Evolutionary conservation across 2,329 filamentous ascomycete genomes (phyloP).

Genomic region (Pezicula neosporulosa): DNA sequence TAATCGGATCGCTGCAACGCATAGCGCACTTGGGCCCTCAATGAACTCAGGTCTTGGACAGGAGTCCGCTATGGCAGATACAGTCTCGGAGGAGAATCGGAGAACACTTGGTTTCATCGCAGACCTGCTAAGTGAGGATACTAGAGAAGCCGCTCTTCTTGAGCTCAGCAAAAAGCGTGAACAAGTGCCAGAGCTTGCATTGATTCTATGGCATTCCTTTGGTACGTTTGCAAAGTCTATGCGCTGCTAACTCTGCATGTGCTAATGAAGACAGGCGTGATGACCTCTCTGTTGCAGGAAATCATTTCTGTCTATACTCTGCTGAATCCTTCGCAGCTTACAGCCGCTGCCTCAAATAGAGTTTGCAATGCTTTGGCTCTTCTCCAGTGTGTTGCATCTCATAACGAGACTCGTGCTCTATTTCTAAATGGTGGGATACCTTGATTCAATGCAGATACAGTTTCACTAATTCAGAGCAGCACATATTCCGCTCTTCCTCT

Average conservation of each 20-base stretch:
- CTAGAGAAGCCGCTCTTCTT: slow-evolving; percentile 84
- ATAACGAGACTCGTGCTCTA: slow-evolving; percentile 90
- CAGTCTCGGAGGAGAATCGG: slow-evolving; percentile 83
- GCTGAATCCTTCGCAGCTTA: slow-evolving; percentile 93
- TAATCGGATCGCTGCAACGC: slow-evolving; percentile 67
- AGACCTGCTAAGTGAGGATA: slow-evolving; percentile 82
- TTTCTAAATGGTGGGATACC: slow-evolving; percentile 77
- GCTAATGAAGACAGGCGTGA: slow-evolving; percentile 65
- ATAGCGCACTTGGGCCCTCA: slow-evolving; percentile 41
- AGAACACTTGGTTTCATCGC: slow-evolving; percentile 92
- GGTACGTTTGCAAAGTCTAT: slow-evolving; percentile 52
- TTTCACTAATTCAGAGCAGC: slow-evolving; percentile 48
- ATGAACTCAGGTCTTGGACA: slow-evolving; percentile 45
- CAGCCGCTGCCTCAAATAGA: slow-evolving; percentile 92
- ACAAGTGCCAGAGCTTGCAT: slow-evolving; percentile 91
- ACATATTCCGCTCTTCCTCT: slow-evolving; percentile 95
- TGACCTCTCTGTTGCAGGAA: slow-evolving; percentile 95
- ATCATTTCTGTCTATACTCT: slow-evolving; percentile 98
- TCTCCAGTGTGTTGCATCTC: slow-evolving; percentile 93
- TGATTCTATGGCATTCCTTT: slow-evolving; percentile 98
- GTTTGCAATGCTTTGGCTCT: slow-evolving; percentile 97
- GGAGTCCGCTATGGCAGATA: slow-evolving; percentile 58
- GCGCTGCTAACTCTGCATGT: slow-evolving; percentile 1
- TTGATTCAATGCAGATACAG: background rate
- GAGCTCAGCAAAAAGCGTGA: slow-evolving; percentile 98